Percentiles rank a stretch among this genome's conserved stretches.
phyloP scores from a whole-genome alignment of 164 flowering plant species.

The Saururus chinensis region DNA sequence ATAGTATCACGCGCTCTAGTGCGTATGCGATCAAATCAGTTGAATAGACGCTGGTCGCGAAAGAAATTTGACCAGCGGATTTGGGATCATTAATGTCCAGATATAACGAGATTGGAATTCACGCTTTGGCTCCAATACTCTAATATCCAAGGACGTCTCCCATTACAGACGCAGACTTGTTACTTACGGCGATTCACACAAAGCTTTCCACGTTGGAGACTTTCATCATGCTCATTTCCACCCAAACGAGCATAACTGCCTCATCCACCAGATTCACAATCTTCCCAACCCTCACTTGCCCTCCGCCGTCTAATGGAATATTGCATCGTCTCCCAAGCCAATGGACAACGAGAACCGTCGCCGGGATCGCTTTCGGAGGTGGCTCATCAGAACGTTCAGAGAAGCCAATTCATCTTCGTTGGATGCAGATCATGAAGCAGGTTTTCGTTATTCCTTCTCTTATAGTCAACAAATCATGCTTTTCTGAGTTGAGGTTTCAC shows the following conservation, averaged over 20 bases:
- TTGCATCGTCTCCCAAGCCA: background rate
- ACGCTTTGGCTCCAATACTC: too few relatives aligned
- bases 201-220: background rate
- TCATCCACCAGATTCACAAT: background rate
- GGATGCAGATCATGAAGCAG: conserved; percentile 25
- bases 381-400: conserved; percentile 35
- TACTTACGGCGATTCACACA: background rate
- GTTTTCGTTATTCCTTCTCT: conserved; percentile 7
- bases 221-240: too few relatives aligned
- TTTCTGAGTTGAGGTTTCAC: background rate
- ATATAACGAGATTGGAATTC: too few relatives aligned
- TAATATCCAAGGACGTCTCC: too few relatives aligned
- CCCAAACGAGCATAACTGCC: too few relatives aligned
- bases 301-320: background rate
- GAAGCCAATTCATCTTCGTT: conserved; percentile 10
- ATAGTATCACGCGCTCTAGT: too few relatives aligned
- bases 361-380: conserved; percentile 12
- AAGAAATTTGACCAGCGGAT: too few relatives aligned
- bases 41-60: too few relatives aligned
- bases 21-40: too few relatives aligned
- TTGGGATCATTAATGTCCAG: too few relatives aligned
- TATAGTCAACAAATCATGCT: background rate
- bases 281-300: background rate
- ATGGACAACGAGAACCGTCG: background rate
- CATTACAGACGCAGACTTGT: too few relatives aligned